Base-by-base conservation (phyloP, 176 grass and related monocot genomes). In the Phragmites australis region DNA sequence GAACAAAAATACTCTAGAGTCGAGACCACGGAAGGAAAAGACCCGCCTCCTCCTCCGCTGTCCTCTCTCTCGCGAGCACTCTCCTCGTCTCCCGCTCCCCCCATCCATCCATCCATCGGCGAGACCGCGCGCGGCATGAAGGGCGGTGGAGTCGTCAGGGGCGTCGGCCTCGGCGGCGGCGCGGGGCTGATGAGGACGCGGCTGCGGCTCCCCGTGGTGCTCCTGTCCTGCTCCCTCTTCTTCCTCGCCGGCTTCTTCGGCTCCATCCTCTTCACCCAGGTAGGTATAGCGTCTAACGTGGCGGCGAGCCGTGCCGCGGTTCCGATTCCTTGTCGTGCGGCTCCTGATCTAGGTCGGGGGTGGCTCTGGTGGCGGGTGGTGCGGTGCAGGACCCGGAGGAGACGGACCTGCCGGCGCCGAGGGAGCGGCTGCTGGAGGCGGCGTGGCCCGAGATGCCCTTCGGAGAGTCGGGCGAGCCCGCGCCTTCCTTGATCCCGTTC, bases 181-280 rank as follows among this genome's bases (percentile, higher is more conserved):
- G 29, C 29, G 51, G 78, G 79, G 8, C 77, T 92, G 61, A 72
- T 85, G 75, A 86, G 88, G 48, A 77, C 88, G 41, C 91, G 89
- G 67, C 76, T 99, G 46, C 81, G 88, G 50, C 85, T 95, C 11
- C 90, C 96, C 34, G 52, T 92, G n/a, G 88, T 88, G 55, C 74
- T 95, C 62, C 16, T 99, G 84, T 95, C 62, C 49, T 99, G 92
- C 81, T 88, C 74, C 69, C 81, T 99, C 81, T 99, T 99, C 84
- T 99, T 95, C 84, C 79, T 99, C 53, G 86, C 87, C 51, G 96
- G 96, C 21, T 83, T 99, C 88, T 88, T 93, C 84, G 92, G 81
- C 78, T 91, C 96, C 59, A 34, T 90, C 50, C 86, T 91, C 79
- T 84, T 93, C 68, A 85, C 86, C 29, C 91, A 93, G 88, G 93